Base-by-base conservation (phyloP, 2,329 filamentous ascomycete genomes). In the Calonectria pauciramosa region DNA sequence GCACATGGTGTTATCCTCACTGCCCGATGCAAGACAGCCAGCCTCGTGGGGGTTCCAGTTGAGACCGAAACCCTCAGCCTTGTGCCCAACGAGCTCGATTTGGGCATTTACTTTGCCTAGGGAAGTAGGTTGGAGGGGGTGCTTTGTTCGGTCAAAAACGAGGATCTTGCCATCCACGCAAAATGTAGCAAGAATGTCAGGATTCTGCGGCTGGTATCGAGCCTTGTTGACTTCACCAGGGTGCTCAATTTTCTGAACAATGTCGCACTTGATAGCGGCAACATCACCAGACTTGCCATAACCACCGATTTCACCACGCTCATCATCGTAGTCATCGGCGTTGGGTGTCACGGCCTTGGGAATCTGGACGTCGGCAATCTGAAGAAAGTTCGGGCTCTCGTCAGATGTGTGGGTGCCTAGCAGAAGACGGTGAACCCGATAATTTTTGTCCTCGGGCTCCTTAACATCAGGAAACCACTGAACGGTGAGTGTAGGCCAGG, bases 391-490 rank as follows among this genome's bases (percentile, higher is more conserved):
- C 79, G 93, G 91, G 77, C 94, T 93, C 79, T 93, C 93, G 78
- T 94, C 93, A 1, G 96, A 96, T 3, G 97, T 99, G 86, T 99
- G 96, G 18, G 97, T 99, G 81, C 97, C 97, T 77, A 99, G 93
- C 34, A 99, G 90, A 51, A 99, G 89, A 79, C 97, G 94, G 86
- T 99, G 97, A 80, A 94, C 93, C 69, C 93, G 94, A 85, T 95
- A 95, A 82, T 95, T 94, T 86, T 97, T 97, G 84, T 94, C 96
- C 67, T 95, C 93, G 32, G 95, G 91, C 88, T 94, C 93, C 89
- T 96, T 95, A 80, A 96, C 94, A 85, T 99, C 97, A 28, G 97
- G 97, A 80, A 99, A 94, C 97, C 97, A 99, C 88, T 99, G 97
- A 2, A 96, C 96, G 32, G 97, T 99, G 76, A 99, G 91, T 4